These are phyloP conservation scores for Canavalia gladiata DNA, from an alignment of 306 rosid species.

Conservation along the genomic window DNA sequence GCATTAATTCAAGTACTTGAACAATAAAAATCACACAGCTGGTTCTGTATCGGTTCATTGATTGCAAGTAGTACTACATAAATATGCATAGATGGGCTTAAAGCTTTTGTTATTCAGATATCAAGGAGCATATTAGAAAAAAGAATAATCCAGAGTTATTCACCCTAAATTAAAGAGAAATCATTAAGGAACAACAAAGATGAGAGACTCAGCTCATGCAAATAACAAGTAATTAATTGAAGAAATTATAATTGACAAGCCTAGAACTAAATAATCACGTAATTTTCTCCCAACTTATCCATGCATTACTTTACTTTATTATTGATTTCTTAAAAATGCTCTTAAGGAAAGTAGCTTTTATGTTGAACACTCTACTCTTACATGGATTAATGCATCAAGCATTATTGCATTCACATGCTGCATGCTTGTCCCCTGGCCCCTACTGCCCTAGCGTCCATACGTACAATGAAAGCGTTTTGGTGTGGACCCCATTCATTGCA, in stretches of 20 bases:
- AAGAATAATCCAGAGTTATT: not conserved
- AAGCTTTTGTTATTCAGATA: not conserved
- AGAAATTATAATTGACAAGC: no score
- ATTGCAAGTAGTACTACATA: not conserved
- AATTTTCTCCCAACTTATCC: not conserved
- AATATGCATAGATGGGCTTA: not conserved
- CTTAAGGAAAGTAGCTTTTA: not conserved
- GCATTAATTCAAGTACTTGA: not conserved
- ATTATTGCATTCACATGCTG: constrained; percentile 29
- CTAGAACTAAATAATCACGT: not conserved
- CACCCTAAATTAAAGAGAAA: not conserved
- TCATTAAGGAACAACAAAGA: not conserved
- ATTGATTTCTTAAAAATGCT: not conserved
- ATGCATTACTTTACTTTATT: not conserved
- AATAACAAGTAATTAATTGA: no score
- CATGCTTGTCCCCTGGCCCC: constrained; percentile 21
- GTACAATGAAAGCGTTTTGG: constrained; percentile 21
- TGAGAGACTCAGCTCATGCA: no score
- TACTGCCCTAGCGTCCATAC: not conserved
- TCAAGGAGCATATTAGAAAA: not conserved
- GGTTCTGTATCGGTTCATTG: not conserved
- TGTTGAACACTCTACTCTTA: not conserved
- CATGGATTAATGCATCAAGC: not conserved
- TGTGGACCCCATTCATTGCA: not conserved
- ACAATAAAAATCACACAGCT: no score